Percentiles rank a stretch among this genome's conserved stretches.
phyloP scores from a whole-genome alignment of 1,284 basidiomycete genomes.

The Veloboletus limbatus region DNA sequence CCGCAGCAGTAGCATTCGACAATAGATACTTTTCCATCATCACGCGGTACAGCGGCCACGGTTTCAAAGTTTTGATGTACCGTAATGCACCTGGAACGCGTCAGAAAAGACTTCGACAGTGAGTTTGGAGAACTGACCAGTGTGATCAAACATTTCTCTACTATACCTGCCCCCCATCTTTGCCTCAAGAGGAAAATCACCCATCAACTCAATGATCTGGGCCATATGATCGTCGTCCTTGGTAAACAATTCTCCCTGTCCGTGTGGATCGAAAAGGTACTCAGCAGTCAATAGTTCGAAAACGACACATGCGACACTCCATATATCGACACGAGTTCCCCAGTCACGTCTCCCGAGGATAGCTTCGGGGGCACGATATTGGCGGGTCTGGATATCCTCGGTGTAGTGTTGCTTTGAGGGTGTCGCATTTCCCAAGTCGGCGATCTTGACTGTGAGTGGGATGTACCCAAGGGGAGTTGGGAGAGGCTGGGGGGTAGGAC shows the following conservation, averaged over 20 bases:
- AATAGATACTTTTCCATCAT: slow-evolving; percentile 85
- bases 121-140: slow-evolving; percentile 44
- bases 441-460: slow-evolving; percentile 85
- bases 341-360: slow-evolving; percentile 86
- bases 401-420: slow-evolving; percentile 82
- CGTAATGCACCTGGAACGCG: slow-evolving; percentile 52
- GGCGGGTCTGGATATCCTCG: slow-evolving; percentile 92
- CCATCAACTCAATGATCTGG: slow-evolving; percentile 87
- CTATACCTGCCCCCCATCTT: slow-evolving; percentile 85
- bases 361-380: slow-evolving; percentile 90
- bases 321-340: slow-evolving; percentile 83
- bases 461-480: slow-evolving; percentile 27
- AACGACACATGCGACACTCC: slow-evolving; percentile 85
- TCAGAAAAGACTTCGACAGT: slow-evolving; percentile 5
- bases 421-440: slow-evolving; percentile 87
- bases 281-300: slow-evolving; percentile 87
- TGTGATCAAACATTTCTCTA: slow-evolving; percentile 80
- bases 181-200: slow-evolving; percentile 63
- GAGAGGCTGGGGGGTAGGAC: slow-evolving; percentile 26
- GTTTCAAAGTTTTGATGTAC: slow-evolving; percentile 77
- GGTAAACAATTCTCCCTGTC: slow-evolving; percentile 77
- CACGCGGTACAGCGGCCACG: slow-evolving; percentile 81
- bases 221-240: slow-evolving; percentile 96
- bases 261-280: slow-evolving; percentile 86
- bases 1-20: slow-evolving; percentile 52